These are phyloP conservation scores for Pichia sp. DNA, from an alignment of 1,139 yeast species.

Conservation along the genomic window DNA sequence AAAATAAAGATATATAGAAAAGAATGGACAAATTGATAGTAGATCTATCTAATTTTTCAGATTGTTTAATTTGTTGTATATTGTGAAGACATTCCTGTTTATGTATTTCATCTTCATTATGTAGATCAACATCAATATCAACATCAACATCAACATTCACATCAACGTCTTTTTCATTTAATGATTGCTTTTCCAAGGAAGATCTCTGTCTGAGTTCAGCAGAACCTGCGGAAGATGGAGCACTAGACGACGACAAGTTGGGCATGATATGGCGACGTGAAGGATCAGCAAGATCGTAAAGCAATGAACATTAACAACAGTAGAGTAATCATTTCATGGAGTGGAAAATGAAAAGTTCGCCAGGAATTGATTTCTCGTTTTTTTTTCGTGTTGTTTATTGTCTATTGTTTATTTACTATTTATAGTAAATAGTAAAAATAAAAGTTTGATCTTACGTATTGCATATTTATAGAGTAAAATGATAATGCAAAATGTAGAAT, in stretches of 20 bases:
- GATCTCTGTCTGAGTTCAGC: slow-evolving; percentile 4
- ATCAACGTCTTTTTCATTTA: not conserved
- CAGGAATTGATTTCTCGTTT: not conserved
- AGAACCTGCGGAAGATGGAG: not conserved
- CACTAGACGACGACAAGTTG: slow-evolving; percentile 8
- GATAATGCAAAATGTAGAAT: too few species aligned
- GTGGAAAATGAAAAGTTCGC: not conserved
- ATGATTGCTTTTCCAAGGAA: not conserved
- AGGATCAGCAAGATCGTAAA: not conserved
- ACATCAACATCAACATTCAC: not conserved
- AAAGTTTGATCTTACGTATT: too few species aligned
- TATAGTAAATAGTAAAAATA: too few species aligned
- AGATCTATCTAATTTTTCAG: slow-evolving; percentile 19
- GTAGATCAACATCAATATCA: not conserved
- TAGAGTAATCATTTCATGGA: not conserved
- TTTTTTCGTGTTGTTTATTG: not conserved
- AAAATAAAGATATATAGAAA: slow-evolving; percentile 14
- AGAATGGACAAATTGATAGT: slow-evolving; percentile 16
- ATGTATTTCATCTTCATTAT: not conserved
- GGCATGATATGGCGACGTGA: not conserved
- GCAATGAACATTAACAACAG: not conserved
- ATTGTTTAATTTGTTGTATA: slow-evolving; percentile 1
- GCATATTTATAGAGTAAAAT: too few species aligned
- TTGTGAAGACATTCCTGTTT: slow-evolving; percentile 1
- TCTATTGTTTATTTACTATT: too few species aligned